phyloP scores from a whole-genome alignment of 345 rosid species.

The Melastoma malabathricum region DNA sequence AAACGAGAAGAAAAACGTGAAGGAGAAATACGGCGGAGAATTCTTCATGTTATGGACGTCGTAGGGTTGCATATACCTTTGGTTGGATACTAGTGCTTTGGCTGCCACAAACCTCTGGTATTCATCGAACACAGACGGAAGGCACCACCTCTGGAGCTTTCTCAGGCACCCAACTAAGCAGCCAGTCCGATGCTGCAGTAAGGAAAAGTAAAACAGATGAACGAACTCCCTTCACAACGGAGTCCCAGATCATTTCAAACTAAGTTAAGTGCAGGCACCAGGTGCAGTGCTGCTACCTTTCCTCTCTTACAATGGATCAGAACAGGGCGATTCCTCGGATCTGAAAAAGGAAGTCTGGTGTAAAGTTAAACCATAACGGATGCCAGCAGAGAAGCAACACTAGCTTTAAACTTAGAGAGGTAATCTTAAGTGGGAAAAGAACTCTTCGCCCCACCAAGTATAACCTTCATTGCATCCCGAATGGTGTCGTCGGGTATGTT shows the following conservation, averaged over 20 bases:
- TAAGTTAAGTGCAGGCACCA: too few relatives aligned
- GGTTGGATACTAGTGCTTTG: conserved; percentile 83
- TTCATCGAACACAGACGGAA: conserved; percentile 79
- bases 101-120: conserved; percentile 84
- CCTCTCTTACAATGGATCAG: conserved; percentile 88
- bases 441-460: conserved; percentile 40
- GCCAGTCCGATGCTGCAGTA: conserved; percentile 83
- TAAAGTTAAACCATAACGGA: background rate
- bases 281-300: conserved; percentile 34
- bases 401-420: too few relatives aligned
- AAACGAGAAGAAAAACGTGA: too few relatives aligned
- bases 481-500: conserved; percentile 65
- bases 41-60: conserved; percentile 59
- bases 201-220: background rate
- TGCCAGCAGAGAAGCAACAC: background rate
- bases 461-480: conserved; percentile 77
- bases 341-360: conserved; percentile 16
- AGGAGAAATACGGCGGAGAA: conserved; percentile 13
- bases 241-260: background rate
- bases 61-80: conserved; percentile 82
- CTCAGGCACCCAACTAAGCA: conserved; percentile 89
- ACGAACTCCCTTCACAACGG: background rate
- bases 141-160: conserved; percentile 78
- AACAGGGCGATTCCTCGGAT: conserved; percentile 81
- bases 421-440: background rate